Conservation (phyloP, 805 yeast genomes). For the Nakazawaea wyomingensis region DNA sequence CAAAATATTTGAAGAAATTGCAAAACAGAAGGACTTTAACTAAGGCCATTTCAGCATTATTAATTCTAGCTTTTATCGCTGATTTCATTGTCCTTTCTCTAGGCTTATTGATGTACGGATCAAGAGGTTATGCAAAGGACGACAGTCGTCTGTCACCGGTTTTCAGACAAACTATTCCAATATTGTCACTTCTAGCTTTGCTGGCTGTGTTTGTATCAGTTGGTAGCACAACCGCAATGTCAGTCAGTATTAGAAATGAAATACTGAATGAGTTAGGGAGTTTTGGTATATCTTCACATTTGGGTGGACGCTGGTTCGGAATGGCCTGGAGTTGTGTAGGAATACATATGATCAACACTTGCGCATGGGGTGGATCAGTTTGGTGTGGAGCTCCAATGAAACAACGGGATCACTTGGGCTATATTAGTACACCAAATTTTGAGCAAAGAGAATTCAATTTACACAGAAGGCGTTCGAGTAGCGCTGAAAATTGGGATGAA, state of each 20-base stretch:
- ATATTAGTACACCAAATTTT: neutral
- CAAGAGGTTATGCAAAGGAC: conserved; percentile 29
- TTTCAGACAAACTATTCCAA: conserved; percentile 32
- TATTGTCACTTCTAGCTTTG: conserved; percentile 30
- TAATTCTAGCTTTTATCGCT: conserved; percentile 24
- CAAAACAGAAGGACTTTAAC: conserved; percentile 17
- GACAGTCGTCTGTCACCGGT: conserved; percentile 27
- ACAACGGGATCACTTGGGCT: neutral
- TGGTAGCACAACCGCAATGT: conserved; percentile 25
- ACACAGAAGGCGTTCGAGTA: neutral
- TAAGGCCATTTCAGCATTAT: conserved; percentile 25
- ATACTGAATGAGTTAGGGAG: conserved; percentile 30
- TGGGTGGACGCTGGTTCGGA: conserved; percentile 38
- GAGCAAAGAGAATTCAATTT: neutral
- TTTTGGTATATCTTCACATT: conserved; percentile 41
- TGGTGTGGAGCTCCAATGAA: conserved; percentile 50
- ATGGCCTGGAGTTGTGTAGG: conserved; percentile 34
- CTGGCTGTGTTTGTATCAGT: conserved; percentile 28
- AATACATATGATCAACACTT: conserved; percentile 16
- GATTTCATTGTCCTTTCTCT: conserved; percentile 27
- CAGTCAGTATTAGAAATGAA: conserved; percentile 23
- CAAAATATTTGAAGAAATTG: conserved; percentile 20
- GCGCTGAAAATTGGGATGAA: neutral
- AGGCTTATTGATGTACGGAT: conserved; percentile 32
- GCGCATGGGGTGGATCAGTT: conserved; percentile 35